Percentiles rank a stretch among this genome's conserved stretches.
phyloP scores from a whole-genome alignment of 2,329 filamentous ascomycete species.

The Macrophomina tecta region DNA sequence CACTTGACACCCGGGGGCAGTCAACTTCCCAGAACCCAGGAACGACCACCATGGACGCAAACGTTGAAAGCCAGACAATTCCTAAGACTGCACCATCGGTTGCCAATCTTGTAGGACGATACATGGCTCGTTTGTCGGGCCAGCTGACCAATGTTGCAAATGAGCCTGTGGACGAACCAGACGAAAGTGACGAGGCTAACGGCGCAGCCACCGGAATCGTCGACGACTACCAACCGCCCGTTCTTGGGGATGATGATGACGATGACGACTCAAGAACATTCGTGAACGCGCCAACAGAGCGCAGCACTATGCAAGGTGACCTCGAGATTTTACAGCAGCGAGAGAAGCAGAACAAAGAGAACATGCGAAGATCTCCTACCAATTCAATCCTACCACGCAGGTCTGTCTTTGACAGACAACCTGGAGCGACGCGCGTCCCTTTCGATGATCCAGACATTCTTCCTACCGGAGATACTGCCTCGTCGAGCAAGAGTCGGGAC shows the following conservation, averaged over 20 bases:
- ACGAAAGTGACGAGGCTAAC: background rate
- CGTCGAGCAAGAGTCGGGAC: slow-evolving; percentile 29
- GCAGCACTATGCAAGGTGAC: slow-evolving; percentile 29
- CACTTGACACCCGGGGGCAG: slow-evolving; percentile 37
- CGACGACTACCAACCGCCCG: slow-evolving; percentile 30
- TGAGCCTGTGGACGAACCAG: background rate
- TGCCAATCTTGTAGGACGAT: slow-evolving; percentile 29
- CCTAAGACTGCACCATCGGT: background rate
- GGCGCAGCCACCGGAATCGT: background rate
- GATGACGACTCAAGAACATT: slow-evolving; percentile 27
- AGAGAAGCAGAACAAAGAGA: slow-evolving; percentile 30
- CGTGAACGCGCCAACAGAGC: slow-evolving; percentile 14
- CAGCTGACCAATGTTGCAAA: background rate
- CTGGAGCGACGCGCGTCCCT: slow-evolving; percentile 44
- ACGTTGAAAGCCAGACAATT: slow-evolving; percentile 8
- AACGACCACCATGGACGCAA: slow-evolving; percentile 18
- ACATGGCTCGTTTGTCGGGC: slow-evolving; percentile 31
- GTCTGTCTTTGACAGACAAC: slow-evolving; percentile 50
- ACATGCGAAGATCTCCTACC: background rate
- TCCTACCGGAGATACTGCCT: slow-evolving; percentile 30
- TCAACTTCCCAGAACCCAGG: slow-evolving; percentile 31
- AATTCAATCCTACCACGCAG: slow-evolving; percentile 12
- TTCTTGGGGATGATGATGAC: slow-evolving; percentile 34
- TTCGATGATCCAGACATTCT: slow-evolving; percentile 39
- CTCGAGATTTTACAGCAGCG: slow-evolving; percentile 29